Conservation (phyloP, 2,329 filamentous ascomycete genomes). For the Xylariaceae sp. region DNA sequence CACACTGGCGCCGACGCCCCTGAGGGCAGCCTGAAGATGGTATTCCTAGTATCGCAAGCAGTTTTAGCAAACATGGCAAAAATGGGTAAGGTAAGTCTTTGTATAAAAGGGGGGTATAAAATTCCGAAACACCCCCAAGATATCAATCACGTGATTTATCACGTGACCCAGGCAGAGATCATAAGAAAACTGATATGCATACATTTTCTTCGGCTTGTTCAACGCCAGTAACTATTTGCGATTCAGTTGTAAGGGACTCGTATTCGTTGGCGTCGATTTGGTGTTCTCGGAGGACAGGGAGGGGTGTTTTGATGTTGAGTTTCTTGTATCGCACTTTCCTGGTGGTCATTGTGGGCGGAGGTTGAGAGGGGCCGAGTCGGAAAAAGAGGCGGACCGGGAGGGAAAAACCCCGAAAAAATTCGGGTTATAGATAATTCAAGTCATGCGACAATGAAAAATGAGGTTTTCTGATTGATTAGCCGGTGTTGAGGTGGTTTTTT, state of each 20-base stretch:
- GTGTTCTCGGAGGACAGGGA: slow-evolving; percentile 86
- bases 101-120: neutral
- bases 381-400: slow-evolving; percentile 50
- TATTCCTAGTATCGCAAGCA: slow-evolving; percentile 72
- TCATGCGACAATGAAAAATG: slow-evolving; percentile 59
- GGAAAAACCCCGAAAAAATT: slow-evolving; percentile 69
- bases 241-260: slow-evolving; percentile 81
- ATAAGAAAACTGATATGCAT: slow-evolving; percentile 57
- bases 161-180: slow-evolving; percentile 54
- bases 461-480: slow-evolving; percentile 63
- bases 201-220: slow-evolving; percentile 98
- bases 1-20: slow-evolving; percentile 60
- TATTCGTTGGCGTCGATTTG: slow-evolving; percentile 89
- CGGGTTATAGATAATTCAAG: slow-evolving; percentile 66
- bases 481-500: slow-evolving; percentile 58
- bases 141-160: slow-evolving; percentile 51
- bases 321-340: slow-evolving; percentile 85
- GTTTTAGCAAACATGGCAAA: slow-evolving; percentile 19
- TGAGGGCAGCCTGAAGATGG: slow-evolving; percentile 85
- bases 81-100: slow-evolving; percentile 14
- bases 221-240: slow-evolving; percentile 93
- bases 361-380: slow-evolving; percentile 40
- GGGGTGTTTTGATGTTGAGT: slow-evolving; percentile 86
- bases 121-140: too few species aligned
- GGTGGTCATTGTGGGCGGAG: slow-evolving; percentile 61